Evolutionary conservation across 2,329 filamentous ascomycete genomes (phyloP), one percentile per base, ranked within the genome.

Genomic region (Epichloe sp.): DNA sequence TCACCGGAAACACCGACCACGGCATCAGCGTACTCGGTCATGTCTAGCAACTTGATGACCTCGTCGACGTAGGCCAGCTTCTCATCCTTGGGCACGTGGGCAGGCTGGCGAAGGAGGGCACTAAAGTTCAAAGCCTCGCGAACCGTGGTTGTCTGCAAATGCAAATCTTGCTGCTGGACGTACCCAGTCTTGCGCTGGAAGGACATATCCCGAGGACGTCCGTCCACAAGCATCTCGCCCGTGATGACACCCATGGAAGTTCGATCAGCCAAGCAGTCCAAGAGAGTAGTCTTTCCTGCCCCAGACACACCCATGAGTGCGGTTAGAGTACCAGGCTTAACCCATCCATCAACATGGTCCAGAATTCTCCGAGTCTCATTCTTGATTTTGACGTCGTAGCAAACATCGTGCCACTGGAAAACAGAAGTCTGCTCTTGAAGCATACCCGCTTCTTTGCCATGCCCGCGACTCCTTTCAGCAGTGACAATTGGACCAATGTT

Each of bases 171-270:
- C 65, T 95, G 90, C 63, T 95, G 88, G 37, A 90, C 89, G 59
- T 95, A 95, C 47, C 89, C 89, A 0, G 88, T 94, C 70, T 91
- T 93, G 57, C 89, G 85, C 66, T 95, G 89, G 76, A 95, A 95
- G 0, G 85, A 88, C 43, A 76, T 76, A 57, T 94, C 88, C 45
- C 86, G 80, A 31, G 79, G 82, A 38, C 73, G 75, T 34, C 78
- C 79, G 53, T 81, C 75, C 12, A 82, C 77, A 11, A 80, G 66
- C 83, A 95, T 93, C 59, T 91, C 84, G 50, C 90, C 90, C 6
- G 79, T 82, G 46, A 95, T 87, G 17, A 95, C 84, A 68, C 90
- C 90, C 82, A 93, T 91, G 0, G 86, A 89, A 11, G 85, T 85
- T 64, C 90, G 84, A 53, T 86, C 86, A 44, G 90, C 90, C 56